Percentiles rank a stretch among this genome's conserved stretches.
These are phyloP conservation scores for Anastatica hierochuntica DNA, from an alignment of 345 rosid species.

Conservation along the genomic window DNA sequence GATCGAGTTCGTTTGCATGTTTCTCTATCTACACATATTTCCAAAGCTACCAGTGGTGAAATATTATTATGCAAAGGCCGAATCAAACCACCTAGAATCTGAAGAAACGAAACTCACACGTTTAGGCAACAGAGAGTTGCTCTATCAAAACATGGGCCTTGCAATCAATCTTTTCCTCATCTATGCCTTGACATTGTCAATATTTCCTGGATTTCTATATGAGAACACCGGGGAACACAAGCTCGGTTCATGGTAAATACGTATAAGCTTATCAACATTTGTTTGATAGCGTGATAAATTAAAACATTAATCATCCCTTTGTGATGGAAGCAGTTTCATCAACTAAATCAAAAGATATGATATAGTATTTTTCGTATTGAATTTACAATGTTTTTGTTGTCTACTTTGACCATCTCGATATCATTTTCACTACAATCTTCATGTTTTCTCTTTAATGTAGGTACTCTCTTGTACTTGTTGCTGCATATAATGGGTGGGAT, in stretches of 20 bases:
- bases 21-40: slow-evolving; percentile 44
- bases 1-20: slow-evolving; percentile 43
- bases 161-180: slow-evolving; percentile 45
- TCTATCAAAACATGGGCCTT: slow-evolving; percentile 45
- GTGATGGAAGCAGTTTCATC: background rate
- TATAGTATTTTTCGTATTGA: no score
- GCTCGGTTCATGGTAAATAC: slow-evolving; percentile 27
- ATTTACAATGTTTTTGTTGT: no score
- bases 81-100: slow-evolving; percentile 11
- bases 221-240: slow-evolving; percentile 58
- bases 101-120: slow-evolving; percentile 66
- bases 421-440: background rate
- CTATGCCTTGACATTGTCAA: slow-evolving; percentile 49
- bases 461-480: slow-evolving; percentile 54
- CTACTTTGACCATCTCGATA: background rate
- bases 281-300: no score
- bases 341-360: no score
- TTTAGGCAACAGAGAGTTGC: slow-evolving; percentile 39
- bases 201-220: slow-evolving; percentile 64
- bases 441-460: background rate
- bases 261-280: background rate
- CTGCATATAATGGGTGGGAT: slow-evolving; percentile 49
- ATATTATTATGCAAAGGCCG: slow-evolving; percentile 59
- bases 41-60: slow-evolving; percentile 64
- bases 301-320: no score